Evolutionary conservation across 2,329 filamentous ascomycete genomes (phyloP).

Genomic region (Monosporascus ibericus): DNA sequence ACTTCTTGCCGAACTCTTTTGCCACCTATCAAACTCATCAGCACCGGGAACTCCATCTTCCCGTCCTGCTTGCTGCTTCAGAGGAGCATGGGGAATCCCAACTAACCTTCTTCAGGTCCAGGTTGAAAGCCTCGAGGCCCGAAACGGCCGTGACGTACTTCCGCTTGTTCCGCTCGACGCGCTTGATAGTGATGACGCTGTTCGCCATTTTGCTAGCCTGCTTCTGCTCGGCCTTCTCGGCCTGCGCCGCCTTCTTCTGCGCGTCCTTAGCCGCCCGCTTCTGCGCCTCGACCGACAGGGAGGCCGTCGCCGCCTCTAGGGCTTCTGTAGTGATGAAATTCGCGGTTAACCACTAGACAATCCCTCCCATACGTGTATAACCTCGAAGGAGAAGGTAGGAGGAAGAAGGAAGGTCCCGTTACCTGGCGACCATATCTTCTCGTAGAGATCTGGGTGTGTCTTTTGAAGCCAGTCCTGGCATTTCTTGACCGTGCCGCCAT

Average conservation of each 20-base stretch:
- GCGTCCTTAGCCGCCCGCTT: constrained; percentile 95
- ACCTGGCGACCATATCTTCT: constrained; percentile 82
- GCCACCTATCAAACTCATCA: constrained; percentile 39
- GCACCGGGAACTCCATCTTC: no score
- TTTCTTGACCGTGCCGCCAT: constrained; percentile 92
- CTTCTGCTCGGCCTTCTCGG: constrained; percentile 77
- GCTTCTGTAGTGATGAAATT: constrained; percentile 49
- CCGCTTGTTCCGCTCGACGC: constrained; percentile 95
- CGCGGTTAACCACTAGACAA: constrained; percentile 1
- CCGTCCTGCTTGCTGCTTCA: no score
- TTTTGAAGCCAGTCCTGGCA: constrained; percentile 92
- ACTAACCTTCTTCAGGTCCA: constrained; percentile 79
- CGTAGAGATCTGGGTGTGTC: constrained; percentile 67
- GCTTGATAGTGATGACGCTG: constrained; percentile 84
- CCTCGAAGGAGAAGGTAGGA: not conserved
- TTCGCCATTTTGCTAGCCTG: constrained; percentile 76
- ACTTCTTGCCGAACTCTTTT: constrained; percentile 98
- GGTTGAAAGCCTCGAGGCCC: constrained; percentile 81
- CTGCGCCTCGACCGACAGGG: constrained; percentile 83
- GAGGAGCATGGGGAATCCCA: no score
- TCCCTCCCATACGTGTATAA: not conserved
- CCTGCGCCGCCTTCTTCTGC: constrained; percentile 93
- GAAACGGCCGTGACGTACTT: constrained; percentile 94
- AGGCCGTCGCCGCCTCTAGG: constrained; percentile 74
- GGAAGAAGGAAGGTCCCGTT: constrained; percentile 22